A percentile compares a stretch with the other conserved stretches of the same genome.
phyloP scores from a whole-genome alignment of 2,329 filamentous ascomycete species.

The Acrodontium crateriforme region DNA sequence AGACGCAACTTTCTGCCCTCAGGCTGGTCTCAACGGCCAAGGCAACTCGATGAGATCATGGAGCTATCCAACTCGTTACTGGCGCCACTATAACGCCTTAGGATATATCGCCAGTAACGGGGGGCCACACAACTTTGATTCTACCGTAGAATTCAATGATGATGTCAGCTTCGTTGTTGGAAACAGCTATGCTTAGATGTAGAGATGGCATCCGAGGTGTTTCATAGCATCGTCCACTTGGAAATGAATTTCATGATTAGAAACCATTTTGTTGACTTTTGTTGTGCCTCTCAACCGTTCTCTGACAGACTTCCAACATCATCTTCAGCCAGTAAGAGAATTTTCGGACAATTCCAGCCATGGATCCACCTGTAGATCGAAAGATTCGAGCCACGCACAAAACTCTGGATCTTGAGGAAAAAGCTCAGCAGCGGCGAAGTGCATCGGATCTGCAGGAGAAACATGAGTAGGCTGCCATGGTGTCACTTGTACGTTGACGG shows the following conservation, averaged over 20 bases:
- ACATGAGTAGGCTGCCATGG: neutral
- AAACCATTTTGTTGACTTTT: no score
- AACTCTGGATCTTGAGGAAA: constrained; percentile 3
- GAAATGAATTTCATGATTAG: no score
- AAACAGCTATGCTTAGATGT: constrained; percentile 32
- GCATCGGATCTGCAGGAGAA: neutral
- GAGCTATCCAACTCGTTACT: constrained; percentile 45
- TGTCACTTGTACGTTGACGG: neutral
- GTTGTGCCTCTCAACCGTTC: no score
- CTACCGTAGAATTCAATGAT: constrained; percentile 34
- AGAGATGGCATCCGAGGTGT: no score
- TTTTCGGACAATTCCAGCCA: constrained; percentile 7
- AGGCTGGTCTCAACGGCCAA: constrained; percentile 36
- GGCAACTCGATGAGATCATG: constrained; percentile 43
- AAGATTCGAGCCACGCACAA: constrained; percentile 3
- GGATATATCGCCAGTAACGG: constrained; percentile 41
- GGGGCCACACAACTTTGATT: constrained; percentile 42
- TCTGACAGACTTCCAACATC: no score
- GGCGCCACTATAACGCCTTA: constrained; percentile 40
- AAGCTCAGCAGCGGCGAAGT: neutral
- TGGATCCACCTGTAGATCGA: constrained; percentile 4
- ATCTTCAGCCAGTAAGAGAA: no score
- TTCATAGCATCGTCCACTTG: no score
- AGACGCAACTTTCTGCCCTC: constrained; percentile 50
- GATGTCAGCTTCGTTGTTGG: constrained; percentile 41